A percentile compares a stretch with the other conserved stretches of the same genome.
Evolutionary conservation across 164 flowering plant genomes (phyloP).

Genomic region (Stephania japonica): DNA sequence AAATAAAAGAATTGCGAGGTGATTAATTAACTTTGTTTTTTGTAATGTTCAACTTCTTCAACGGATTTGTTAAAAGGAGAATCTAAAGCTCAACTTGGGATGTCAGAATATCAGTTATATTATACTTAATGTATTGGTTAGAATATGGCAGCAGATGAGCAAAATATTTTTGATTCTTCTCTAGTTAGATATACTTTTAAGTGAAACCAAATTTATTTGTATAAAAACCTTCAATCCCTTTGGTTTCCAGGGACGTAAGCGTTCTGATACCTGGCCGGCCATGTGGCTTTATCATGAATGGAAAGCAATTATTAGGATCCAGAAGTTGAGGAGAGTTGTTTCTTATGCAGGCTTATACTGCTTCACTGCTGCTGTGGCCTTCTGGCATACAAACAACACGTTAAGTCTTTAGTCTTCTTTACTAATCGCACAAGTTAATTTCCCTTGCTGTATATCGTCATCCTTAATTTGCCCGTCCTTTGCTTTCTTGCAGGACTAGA

Average conservation of each 20-base stretch:
- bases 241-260: neutral
- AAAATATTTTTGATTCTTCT: too few species aligned
- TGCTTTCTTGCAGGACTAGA: constrained; percentile 56
- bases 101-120: too few species aligned
- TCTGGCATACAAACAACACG: constrained; percentile 76
- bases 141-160: too few species aligned
- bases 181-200: too few species aligned
- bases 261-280: neutral
- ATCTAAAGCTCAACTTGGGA: too few species aligned
- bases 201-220: neutral
- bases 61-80: too few species aligned
- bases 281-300: constrained; percentile 43
- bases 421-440: neutral
- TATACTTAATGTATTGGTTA: too few species aligned
- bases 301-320: constrained; percentile 57
- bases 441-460: neutral
- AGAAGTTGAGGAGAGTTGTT: constrained; percentile 65
- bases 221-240: neutral
- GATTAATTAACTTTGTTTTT: too few species aligned
- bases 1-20: too few species aligned
- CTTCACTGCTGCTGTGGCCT: constrained; percentile 44
- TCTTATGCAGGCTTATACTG: constrained; percentile 64
- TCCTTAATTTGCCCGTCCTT: neutral
- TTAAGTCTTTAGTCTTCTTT: constrained; percentile 25
- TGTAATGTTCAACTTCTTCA: too few species aligned